These are phyloP conservation scores for Blastocladiella britannica DNA, from an alignment of 192 early-diverging fungal species.

Conservation along the genomic window DNA sequence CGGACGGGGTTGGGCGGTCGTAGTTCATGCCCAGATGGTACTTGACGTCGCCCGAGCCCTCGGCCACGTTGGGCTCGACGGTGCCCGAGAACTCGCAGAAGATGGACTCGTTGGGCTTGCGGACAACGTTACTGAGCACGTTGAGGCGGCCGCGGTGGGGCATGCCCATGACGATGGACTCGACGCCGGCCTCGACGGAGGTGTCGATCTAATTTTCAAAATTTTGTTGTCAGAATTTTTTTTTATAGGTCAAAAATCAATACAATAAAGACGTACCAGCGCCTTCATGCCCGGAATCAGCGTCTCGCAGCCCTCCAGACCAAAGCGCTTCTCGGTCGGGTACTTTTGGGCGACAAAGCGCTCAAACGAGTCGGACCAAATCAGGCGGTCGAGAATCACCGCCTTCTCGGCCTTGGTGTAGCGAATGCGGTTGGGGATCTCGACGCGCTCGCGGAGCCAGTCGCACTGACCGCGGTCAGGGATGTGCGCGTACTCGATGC, in stretches of 20 bases:
- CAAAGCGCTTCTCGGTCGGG: conserved; percentile 92
- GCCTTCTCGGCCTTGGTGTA: conserved; percentile 78
- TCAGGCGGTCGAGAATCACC: conserved; percentile 83
- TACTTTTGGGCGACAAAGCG: conserved; percentile 90
- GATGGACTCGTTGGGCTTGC: conserved; percentile 95
- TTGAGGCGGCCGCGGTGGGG: conserved; percentile 97
- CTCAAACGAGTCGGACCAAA: conserved; percentile 94
- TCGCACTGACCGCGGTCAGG: conserved; percentile 86
- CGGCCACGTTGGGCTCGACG: conserved; percentile 54
- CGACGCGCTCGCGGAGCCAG: conserved; percentile 84
- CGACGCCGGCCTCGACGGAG: conserved; percentile 83
- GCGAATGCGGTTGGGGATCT: conserved; percentile 71
- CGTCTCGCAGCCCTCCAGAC: conserved; percentile 89
- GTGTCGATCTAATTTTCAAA: conserved; percentile 55
- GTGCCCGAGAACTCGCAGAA: conserved; percentile 93
- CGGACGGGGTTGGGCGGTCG: conserved; percentile 83
- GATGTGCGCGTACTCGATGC: conserved; percentile 97
- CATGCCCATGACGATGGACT: conserved; percentile 95
- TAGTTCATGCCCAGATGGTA: conserved; percentile 91
- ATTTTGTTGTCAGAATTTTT: neutral
- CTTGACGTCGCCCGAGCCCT: conserved; percentile 93
- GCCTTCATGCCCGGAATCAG: conserved; percentile 98
- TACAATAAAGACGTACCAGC: conserved; percentile 30
- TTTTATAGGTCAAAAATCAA: conserved; percentile 4
- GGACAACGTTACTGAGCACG: conserved; percentile 95